Evolutionary conservation across 2,329 filamentous ascomycete genomes (phyloP), one percentile per base, ranked within the genome.

Genomic region (Fusarium guadeloupense): DNA sequence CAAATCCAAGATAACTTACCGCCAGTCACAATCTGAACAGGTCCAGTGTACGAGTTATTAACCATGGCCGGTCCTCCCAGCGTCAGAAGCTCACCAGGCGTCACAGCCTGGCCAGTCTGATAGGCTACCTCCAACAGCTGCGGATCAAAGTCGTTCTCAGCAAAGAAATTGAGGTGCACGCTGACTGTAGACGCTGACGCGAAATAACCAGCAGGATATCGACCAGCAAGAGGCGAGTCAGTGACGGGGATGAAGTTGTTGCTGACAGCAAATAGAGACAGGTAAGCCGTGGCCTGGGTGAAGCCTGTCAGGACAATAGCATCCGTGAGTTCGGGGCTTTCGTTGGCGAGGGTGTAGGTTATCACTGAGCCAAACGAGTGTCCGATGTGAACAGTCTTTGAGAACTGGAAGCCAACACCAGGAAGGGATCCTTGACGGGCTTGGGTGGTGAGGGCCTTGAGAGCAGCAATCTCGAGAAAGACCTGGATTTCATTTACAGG

Each of bases 361-460:
- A 85, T 83, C 6, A 81, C 74, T 0, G 85, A 86, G 26, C 87
- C 87, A 64, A 87, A 89, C 0, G 83, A 86, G 75, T 90, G 86
- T 12, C 87, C 87, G 14, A 87, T 78, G 69, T 89, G 86, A 9
- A 86, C 76, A 20, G 85, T 74, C 66, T 82, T 80, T 38, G 68
- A 53, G 63, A 74, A 78, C 17, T 60, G 61, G 40, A 71, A 62
- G 23, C 69, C 69, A n/a, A 83, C 71, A 17, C 75, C 73, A 0
- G 76, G 69, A 20, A 89, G 74, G 0, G 68, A 66, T 40, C 82
- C 81, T 2, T 71, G 65, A 25, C 82, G 81, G 2, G 86, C 75
- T 59, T 75, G 73, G 10, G 70, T 69, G 0, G 86, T 89, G 5
- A 90, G 74, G 3, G 77, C 75, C 28, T 77, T 76, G 20, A 89